These are phyloP conservation scores for Podaxis sp. DNA, from an alignment of 768 basidiomycete species.

Conservation along the genomic window DNA sequence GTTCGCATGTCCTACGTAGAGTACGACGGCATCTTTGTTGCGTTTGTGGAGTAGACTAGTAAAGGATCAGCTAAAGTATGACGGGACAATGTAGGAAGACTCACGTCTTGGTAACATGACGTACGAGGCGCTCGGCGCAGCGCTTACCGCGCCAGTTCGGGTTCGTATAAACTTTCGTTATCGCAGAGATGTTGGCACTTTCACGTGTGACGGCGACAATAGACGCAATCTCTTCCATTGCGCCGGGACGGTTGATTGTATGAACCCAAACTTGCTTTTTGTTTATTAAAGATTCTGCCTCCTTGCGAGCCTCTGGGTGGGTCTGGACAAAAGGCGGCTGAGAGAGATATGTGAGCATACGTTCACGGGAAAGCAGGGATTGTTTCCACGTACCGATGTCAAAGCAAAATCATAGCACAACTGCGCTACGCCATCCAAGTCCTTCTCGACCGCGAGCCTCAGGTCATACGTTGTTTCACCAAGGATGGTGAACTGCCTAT, in stretches of 20 bases:
- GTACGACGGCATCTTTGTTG: constrained; percentile 49
- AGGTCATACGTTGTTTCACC: constrained; percentile 29
- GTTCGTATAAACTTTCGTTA: constrained; percentile 73
- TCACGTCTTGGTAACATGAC: constrained; percentile 55
- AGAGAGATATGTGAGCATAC: constrained; percentile 12
- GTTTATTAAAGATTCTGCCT: constrained; percentile 51
- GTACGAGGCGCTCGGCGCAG: constrained; percentile 65
- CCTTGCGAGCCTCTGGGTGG: constrained; percentile 38
- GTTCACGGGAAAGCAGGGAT: not conserved
- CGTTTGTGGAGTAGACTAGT: constrained; percentile 19
- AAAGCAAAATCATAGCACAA: constrained; percentile 58
- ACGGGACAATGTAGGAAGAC: constrained; percentile 20
- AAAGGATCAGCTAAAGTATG: constrained; percentile 24
- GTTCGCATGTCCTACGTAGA: constrained; percentile 66
- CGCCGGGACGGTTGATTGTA: constrained; percentile 31
- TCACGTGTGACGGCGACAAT: constrained; percentile 70
- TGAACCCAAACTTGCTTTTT: constrained; percentile 62
- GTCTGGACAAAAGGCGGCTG: constrained; percentile 59
- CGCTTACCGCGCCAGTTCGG: constrained; percentile 49
- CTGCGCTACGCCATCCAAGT: constrained; percentile 39
- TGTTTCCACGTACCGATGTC: constrained; percentile 48
- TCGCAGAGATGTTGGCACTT: constrained; percentile 54
- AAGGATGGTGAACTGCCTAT: constrained; percentile 19
- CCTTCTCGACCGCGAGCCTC: constrained; percentile 39
- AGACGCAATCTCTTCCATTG: constrained; percentile 49